Conservation (phyloP, 2,329 filamentous ascomycete species). For the Trichophyton simii region DNA sequence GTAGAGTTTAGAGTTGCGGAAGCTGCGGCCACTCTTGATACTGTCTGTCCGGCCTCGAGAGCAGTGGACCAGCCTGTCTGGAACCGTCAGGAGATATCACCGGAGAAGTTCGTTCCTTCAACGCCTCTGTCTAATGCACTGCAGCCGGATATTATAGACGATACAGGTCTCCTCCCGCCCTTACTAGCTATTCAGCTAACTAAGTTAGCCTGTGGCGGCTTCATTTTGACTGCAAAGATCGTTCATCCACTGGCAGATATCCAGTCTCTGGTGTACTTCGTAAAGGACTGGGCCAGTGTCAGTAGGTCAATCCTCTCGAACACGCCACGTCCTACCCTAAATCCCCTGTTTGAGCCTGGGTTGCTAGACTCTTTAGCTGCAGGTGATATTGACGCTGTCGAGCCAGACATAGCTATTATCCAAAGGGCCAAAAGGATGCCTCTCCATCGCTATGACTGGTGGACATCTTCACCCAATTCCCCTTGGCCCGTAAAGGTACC, state of each 20-base stretch:
- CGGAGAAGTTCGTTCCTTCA: background rate
- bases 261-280: slow-evolving; percentile 32
- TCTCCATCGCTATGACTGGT: slow-evolving; percentile 2
- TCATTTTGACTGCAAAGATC: slow-evolving; percentile 31
- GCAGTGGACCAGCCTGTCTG: background rate
- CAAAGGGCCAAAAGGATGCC: background rate
- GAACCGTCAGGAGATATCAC: background rate
- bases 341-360: slow-evolving; percentile 12
- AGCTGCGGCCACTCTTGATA: background rate
- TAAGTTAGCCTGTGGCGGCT: slow-evolving; percentile 31
- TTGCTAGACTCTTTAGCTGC: background rate
- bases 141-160: slow-evolving; percentile 16
- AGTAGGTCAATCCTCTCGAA: slow-evolving; percentile 9
- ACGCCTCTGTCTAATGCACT: background rate
- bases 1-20: background rate
- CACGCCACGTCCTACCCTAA: slow-evolving; percentile 29
- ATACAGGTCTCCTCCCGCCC: slow-evolving; percentile 17
- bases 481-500: background rate
- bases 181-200: slow-evolving; percentile 32
- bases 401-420: background rate
- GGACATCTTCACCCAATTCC: background rate
- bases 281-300: slow-evolving; percentile 30
- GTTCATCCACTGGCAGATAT: slow-evolving; percentile 38
- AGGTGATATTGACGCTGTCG: background rate
- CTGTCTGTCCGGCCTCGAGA: background rate